Evolutionary conservation across 2,329 filamentous ascomycete species (phyloP).

Genomic region (Penicillium italicum): DNA sequence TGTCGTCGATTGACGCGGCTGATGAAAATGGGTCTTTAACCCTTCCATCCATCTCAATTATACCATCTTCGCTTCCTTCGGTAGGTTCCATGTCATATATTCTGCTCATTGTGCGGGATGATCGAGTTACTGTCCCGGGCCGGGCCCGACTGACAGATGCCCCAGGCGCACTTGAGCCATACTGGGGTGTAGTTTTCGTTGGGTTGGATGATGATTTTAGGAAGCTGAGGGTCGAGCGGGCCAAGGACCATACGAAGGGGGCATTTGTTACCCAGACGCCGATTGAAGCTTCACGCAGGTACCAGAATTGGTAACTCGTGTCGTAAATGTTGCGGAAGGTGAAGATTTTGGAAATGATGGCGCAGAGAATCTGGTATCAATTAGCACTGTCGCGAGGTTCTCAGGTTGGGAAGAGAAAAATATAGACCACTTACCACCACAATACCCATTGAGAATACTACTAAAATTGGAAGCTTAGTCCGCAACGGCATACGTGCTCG

Average conservation of each 20-base stretch:
- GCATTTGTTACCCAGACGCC: not conserved
- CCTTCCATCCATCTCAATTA: not conserved
- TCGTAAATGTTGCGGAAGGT: not conserved
- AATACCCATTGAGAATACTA: not conserved
- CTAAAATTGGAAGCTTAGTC: not conserved
- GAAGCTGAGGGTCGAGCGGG: not conserved
- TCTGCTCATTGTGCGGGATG: not conserved
- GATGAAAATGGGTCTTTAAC: not conserved
- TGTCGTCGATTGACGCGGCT: not conserved
- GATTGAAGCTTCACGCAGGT: not conserved
- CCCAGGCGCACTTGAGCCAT: not conserved
- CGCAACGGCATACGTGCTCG: not conserved
- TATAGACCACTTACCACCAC: not conserved
- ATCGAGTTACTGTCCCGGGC: not conserved
- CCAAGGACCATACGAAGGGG: not conserved
- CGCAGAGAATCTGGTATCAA: not conserved
- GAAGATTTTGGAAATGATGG: not conserved
- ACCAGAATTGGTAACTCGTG: not conserved
- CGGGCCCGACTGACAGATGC: not conserved
- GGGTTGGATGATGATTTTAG: not conserved
- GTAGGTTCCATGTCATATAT: not conserved
- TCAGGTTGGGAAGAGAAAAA: not conserved
- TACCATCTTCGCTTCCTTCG: not conserved
- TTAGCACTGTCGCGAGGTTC: not conserved
- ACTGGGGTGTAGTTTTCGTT: not conserved